Evolutionary conservation across 768 basidiomycete genomes (phyloP).

Genomic region (Tulasnella sp.): DNA sequence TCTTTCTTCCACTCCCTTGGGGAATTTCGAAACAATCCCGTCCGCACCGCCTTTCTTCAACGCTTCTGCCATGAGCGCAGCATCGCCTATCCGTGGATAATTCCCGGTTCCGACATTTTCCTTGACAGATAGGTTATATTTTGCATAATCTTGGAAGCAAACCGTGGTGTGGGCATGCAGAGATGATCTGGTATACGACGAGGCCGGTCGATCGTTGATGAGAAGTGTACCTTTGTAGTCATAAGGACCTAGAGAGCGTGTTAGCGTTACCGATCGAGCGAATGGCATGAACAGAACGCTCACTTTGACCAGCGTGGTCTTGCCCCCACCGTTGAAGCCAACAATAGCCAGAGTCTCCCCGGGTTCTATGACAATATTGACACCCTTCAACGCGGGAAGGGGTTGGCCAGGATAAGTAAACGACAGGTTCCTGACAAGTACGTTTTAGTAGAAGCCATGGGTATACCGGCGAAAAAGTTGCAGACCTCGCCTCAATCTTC

Average conservation of each 20-base stretch:
- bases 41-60: constrained; percentile 64
- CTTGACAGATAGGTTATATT: constrained; percentile 52
- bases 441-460: too few species aligned
- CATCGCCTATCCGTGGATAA: constrained; percentile 47
- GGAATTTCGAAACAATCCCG: constrained; percentile 48
- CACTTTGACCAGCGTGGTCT: constrained; percentile 14
- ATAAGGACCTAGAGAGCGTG: constrained; percentile 58
- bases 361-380: constrained; percentile 56
- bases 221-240: constrained; percentile 64
- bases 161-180: constrained; percentile 63
- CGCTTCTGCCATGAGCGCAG: constrained; percentile 48
- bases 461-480: too few species aligned
- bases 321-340: constrained; percentile 29
- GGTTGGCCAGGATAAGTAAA: constrained; percentile 71
- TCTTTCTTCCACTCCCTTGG: constrained; percentile 59
- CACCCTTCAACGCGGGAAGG: constrained; percentile 53
- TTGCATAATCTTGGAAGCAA: constrained; percentile 78
- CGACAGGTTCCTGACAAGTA: constrained; percentile 45
- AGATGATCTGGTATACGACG: constrained; percentile 52
- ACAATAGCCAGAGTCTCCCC: constrained; percentile 81
- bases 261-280: constrained; percentile 52
- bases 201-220: constrained; percentile 59
- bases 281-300: constrained; percentile 28
- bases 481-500: constrained; percentile 39
- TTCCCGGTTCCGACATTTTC: constrained; percentile 83